Evolutionary conservation across 176 grass and related monocot species (phyloP).

Genomic region (Aegilops sharonensis): DNA sequence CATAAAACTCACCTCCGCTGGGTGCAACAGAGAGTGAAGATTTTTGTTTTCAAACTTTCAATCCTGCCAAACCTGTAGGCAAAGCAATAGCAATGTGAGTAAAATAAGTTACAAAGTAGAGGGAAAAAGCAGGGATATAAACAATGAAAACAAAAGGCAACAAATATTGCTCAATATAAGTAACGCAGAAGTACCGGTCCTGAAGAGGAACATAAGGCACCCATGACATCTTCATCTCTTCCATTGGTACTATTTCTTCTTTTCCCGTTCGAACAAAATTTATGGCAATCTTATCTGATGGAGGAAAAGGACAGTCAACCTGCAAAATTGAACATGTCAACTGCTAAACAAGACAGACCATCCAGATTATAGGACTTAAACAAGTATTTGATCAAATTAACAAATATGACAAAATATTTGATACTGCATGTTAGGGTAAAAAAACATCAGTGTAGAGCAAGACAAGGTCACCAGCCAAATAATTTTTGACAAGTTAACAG

Average conservation of each 20-base stretch:
- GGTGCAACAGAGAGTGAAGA: constrained; percentile 14
- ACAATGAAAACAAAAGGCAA: constrained; percentile 8
- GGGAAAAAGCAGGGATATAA: neutral
- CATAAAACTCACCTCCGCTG: constrained; percentile 63
- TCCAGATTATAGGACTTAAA: constrained; percentile 1
- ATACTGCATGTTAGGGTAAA: neutral
- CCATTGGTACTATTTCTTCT: constrained; percentile 87
- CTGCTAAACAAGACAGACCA: neutral
- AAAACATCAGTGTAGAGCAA: neutral
- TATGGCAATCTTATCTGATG: constrained; percentile 85
- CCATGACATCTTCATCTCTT: constrained; percentile 92
- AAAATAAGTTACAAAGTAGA: neutral
- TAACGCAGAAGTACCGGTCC: constrained; percentile 49
- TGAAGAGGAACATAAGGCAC: constrained; percentile 85
- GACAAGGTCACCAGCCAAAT: neutral
- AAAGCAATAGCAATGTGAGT: constrained; percentile 23
- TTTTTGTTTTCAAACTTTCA: constrained; percentile 22
- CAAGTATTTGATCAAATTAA: neutral
- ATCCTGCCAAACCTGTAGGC: constrained; percentile 50
- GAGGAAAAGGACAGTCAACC: constrained; percentile 76
- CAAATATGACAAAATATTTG: neutral
- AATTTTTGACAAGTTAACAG: neutral
- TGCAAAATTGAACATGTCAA: constrained; percentile 36
- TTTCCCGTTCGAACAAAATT: constrained; percentile 79
- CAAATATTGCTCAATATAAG: constrained; percentile 15